A percentile compares a stretch with the other conserved stretches of the same genome.
These are phyloP conservation scores for Paramecium primaurelia DNA, from an alignment of 73 alveolate genomes.

Conservation along the genomic window DNA sequence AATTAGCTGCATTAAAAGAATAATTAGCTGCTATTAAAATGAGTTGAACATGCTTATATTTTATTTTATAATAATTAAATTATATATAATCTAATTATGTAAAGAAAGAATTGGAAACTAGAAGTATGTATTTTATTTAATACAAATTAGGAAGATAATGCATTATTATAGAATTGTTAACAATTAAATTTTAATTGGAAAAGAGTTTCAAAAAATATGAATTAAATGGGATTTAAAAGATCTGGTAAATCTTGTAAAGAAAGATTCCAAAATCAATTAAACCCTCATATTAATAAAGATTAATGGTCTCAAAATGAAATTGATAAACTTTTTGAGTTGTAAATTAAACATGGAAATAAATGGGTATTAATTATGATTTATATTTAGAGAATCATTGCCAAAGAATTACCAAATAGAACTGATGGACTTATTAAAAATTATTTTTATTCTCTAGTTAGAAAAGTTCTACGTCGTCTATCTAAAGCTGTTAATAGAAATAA, in stretches of 20 bases:
- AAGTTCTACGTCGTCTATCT: constrained; percentile 72
- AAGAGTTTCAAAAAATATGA: constrained; percentile 1
- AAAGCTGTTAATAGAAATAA: not conserved
- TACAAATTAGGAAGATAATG: not conserved
- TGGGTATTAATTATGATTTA: not conserved
- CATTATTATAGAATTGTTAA: not conserved
- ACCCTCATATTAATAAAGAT: not conserved
- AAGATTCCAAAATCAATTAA: constrained; percentile 18
- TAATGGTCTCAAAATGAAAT: not conserved
- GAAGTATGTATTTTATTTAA: not conserved
- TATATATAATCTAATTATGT: not conserved
- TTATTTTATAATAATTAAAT: not conserved
- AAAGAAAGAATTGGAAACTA: not conserved
- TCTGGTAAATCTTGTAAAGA: not conserved
- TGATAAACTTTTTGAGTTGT: not conserved
- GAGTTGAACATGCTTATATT: not conserved
- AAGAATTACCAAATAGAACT: constrained; percentile 86
- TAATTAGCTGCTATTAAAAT: not conserved
- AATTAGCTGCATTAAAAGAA: constrained; percentile 24
- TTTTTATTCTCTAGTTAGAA: constrained; percentile 84
- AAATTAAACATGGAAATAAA: not conserved
- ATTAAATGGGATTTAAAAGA: not conserved
- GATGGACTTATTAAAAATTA: constrained; percentile 88
- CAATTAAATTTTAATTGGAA: not conserved
- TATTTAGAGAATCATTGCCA: constrained; percentile 64